These are phyloP conservation scores for Plasmodium coatneyi DNA, from an alignment of 169 alveolate genomes.

Conservation along the genomic window DNA sequence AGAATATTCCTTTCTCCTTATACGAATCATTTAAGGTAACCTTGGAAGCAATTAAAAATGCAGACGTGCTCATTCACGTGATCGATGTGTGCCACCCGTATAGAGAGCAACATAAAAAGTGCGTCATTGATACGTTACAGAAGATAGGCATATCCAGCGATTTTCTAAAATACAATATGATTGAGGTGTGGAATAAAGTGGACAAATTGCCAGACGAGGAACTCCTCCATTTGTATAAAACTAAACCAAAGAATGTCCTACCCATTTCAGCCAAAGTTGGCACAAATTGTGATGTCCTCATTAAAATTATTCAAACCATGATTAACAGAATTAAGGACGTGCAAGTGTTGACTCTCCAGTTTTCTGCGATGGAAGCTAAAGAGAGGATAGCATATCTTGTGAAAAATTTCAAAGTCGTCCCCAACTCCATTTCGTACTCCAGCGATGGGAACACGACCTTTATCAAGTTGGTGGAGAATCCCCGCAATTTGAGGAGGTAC, in stretches of 20 bases:
- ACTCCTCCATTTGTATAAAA: conserved; percentile 23
- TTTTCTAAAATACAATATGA: conserved; percentile 78
- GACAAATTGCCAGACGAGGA: conserved; percentile 84
- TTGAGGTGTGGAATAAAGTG: conserved; percentile 95
- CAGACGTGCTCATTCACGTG: conserved; percentile 90
- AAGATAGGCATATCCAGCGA: conserved; percentile 85
- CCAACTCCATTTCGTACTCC: conserved; percentile 64
- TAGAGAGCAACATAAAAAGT: conserved; percentile 80
- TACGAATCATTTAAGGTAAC: conserved; percentile 89
- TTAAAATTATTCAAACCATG: conserved; percentile 24
- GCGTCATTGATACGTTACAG: conserved; percentile 88
- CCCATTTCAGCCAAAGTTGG: conserved; percentile 70
- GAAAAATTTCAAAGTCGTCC: conserved; percentile 62
- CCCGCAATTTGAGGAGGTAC: conserved; percentile 36
- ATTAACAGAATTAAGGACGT: conserved; percentile 45
- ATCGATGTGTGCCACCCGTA: conserved; percentile 88
- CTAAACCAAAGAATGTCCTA: conserved; percentile 52
- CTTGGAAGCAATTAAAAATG: conserved; percentile 86
- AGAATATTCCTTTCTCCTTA: conserved; percentile 91
- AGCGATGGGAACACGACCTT: conserved; percentile 57
- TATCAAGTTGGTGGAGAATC: conserved; percentile 60
- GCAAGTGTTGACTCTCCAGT: conserved; percentile 23
- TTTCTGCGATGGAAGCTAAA: conserved; percentile 41
- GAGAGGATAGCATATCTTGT: conserved; percentile 25
- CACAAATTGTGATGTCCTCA: conserved; percentile 58